Conservation (phyloP, 345 rosid genomes). For the Eucalyptus marginata region DNA sequence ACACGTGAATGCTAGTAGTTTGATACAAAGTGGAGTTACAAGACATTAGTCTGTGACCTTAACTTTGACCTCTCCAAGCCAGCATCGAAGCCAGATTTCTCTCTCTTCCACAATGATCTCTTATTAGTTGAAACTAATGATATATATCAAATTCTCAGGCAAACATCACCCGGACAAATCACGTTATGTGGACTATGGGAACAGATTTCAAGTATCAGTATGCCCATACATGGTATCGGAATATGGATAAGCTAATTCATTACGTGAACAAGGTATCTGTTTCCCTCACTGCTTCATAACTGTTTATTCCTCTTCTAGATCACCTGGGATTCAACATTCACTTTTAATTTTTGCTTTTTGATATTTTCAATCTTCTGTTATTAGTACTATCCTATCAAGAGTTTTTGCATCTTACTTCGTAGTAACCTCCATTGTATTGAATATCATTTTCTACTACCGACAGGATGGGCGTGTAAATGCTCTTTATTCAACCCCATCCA, state of each 20-base stretch:
- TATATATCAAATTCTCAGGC: constrained; percentile 39
- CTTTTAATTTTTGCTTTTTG: not conserved
- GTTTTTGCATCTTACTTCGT: not conserved
- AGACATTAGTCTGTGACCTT: not conserved
- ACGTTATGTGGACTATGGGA: constrained; percentile 98
- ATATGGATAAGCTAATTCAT: constrained; percentile 94
- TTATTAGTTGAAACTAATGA: not conserved
- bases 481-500: constrained; percentile 92
- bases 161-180: constrained; percentile 79
- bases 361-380: not conserved
- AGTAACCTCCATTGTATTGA: not conserved
- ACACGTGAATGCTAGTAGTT: not conserved
- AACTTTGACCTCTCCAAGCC: not conserved
- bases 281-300: not conserved
- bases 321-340: not conserved
- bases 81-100: not conserved
- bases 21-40: not conserved
- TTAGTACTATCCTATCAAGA: not conserved
- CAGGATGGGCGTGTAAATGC: constrained; percentile 98
- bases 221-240: constrained; percentile 83
- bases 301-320: not conserved
- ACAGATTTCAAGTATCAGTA: constrained; percentile 96
- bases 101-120: not conserved
- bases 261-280: constrained; percentile 80
- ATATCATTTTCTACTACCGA: not conserved